Percentiles rank a stretch among this genome's conserved stretches.
Evolutionary conservation across 2,329 filamentous ascomycete genomes (phyloP).

Genomic region (Metarhizium guizhouense): DNA sequence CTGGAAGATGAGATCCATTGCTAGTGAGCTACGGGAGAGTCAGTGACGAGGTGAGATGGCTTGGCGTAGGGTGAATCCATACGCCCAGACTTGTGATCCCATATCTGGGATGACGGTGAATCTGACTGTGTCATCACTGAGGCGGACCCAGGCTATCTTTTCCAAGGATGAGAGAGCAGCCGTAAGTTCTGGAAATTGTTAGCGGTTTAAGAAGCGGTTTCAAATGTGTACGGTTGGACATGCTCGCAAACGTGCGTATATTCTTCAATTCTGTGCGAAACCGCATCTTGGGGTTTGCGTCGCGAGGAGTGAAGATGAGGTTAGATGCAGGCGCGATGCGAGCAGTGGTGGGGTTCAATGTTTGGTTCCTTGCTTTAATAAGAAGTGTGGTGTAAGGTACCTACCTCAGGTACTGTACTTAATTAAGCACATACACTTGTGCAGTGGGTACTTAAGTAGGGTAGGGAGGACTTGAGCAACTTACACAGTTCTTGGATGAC

Average conservation of each 20-base stretch:
- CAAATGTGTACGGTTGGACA: conserved; percentile 11
- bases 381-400: too few species aligned
- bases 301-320: neutral
- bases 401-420: too few species aligned
- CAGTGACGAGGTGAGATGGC: neutral
- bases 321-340: neutral
- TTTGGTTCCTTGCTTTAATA: neutral
- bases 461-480: neutral
- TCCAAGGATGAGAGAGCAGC: conserved; percentile 58
- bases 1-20: conserved; percentile 79
- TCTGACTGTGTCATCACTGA: conserved; percentile 78
- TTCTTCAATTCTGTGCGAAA: conserved; percentile 60
- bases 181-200: conserved; percentile 44
- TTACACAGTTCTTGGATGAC: neutral
- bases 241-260: conserved; percentile 57
- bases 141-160: conserved; percentile 82
- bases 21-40: conserved; percentile 36
- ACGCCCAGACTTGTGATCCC: conserved; percentile 95
- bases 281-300: conserved; percentile 38
- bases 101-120: conserved; percentile 95
- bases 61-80: conserved; percentile 29
- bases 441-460: neutral
- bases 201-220: neutral
- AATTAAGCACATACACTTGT: neutral
- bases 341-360: neutral